A percentile compares a stretch with the other conserved stretches of the same genome.
Evolutionary conservation across 805 yeast genomes (phyloP).

Genomic region (Zygosaccharomyces pseudorouxii): DNA sequence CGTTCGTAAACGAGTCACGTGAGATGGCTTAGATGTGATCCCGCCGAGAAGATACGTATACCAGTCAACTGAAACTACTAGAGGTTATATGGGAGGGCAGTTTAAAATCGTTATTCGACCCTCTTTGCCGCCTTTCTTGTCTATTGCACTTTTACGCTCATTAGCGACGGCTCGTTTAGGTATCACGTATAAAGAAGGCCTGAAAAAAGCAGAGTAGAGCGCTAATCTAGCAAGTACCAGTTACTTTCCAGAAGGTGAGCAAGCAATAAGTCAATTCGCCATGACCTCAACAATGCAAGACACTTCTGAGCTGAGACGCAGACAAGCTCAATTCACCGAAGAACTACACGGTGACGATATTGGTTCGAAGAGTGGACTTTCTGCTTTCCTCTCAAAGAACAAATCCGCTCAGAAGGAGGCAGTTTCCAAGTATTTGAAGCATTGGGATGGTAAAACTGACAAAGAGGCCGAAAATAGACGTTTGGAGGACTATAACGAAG

Average conservation of each 20-base stretch:
- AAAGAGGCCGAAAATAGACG: constrained; percentile 66
- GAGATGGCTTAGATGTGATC: no score
- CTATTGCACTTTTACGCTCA: no score
- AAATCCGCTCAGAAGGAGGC: constrained; percentile 78
- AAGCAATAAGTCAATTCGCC: background rate
- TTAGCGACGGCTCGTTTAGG: no score
- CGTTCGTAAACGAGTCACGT: no score
- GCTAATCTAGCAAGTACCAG: no score
- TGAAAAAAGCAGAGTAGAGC: background rate
- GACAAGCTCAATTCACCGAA: constrained; percentile 62
- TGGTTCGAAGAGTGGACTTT: constrained; percentile 61
- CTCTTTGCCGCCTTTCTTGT: no score
- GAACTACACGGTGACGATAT: constrained; percentile 79
- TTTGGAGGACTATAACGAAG: constrained; percentile 78
- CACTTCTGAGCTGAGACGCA: constrained; percentile 26
- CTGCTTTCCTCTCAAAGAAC: constrained; percentile 74
- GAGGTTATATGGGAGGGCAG: no score
- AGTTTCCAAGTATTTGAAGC: constrained; percentile 84
- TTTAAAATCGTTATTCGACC: no score
- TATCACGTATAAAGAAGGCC: background rate
- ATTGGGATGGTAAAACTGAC: constrained; percentile 91
- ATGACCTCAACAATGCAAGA: constrained; percentile 19
- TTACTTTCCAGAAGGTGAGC: background rate
- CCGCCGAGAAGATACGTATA: no score
- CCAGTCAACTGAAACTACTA: no score